Percentiles rank a stretch among this genome's conserved stretches.
phyloP scores from a whole-genome alignment of 257 asterid genomes.

The Solanum sejunctum region DNA sequence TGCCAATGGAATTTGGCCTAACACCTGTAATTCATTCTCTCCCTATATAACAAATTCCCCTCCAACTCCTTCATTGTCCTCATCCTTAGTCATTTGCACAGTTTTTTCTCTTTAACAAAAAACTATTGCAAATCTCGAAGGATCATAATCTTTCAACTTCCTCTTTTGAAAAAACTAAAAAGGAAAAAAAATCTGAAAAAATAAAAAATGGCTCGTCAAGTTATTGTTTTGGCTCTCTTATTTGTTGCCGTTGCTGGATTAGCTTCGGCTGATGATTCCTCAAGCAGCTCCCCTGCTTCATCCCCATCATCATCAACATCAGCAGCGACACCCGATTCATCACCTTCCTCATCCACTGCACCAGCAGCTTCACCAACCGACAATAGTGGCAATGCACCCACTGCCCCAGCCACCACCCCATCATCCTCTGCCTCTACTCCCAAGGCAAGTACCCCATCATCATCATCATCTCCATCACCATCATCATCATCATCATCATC shows the following conservation, averaged over 20 bases:
- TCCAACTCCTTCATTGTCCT: neutral
- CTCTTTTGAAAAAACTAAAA: neutral
- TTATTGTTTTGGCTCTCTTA: slow-evolving; percentile 28
- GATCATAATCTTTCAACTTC: slow-evolving; percentile 7
- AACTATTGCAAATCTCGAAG: slow-evolving; percentile 27
- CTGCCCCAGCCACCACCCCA: neutral
- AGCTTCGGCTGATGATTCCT: slow-evolving; percentile 48
- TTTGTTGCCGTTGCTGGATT: slow-evolving; percentile 32
- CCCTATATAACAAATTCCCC: slow-evolving; percentile 22
- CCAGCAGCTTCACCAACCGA: slow-evolving; percentile 9
- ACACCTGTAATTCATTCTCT: neutral
- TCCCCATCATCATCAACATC: slow-evolving; percentile 16
- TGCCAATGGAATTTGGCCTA: neutral
- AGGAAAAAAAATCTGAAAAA: neutral
- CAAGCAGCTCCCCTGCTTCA: slow-evolving; percentile 21
- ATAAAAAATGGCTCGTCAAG: slow-evolving; percentile 48
- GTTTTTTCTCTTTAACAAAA: slow-evolving; percentile 19
- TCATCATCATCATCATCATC: neutral
- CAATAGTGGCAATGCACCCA: slow-evolving; percentile 1
- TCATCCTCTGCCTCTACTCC: slow-evolving; percentile 5
- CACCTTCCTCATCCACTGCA: neutral
- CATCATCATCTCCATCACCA: neutral
- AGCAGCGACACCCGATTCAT: slow-evolving; percentile 17
- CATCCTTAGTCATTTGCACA: slow-evolving; percentile 28
- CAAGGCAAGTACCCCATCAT: neutral